phyloP scores from a whole-genome alignment of 352 stramenopile genomes.

The Phytopythium aichiense region DNA sequence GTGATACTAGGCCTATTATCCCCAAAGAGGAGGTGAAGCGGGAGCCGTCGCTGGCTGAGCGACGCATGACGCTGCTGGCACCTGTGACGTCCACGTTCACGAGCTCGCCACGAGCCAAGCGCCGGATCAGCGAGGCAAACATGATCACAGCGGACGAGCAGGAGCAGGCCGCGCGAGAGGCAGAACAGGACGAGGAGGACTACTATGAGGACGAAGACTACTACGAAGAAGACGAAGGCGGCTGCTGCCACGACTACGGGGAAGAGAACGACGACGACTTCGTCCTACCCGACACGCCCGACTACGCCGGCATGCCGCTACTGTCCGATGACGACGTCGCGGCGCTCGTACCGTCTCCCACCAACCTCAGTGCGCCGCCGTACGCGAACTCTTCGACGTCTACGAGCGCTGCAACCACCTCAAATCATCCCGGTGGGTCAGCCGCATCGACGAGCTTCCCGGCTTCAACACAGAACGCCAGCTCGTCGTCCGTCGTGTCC shows the following conservation, averaged over 20 bases:
- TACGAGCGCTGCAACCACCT: neutral
- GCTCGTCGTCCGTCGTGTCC: slow-evolving; percentile 2
- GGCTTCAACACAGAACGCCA: neutral
- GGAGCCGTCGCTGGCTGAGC: slow-evolving; percentile 2
- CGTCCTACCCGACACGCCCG: slow-evolving; percentile 20
- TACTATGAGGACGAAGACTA: slow-evolving; percentile 10
- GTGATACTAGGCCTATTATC: neutral
- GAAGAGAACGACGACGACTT: slow-evolving; percentile 21
- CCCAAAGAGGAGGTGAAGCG: neutral
- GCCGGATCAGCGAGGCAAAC: slow-evolving; percentile 26
- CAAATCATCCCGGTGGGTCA: neutral
- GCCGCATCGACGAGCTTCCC: neutral
- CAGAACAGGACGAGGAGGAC: slow-evolving; percentile 13
- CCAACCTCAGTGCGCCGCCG: slow-evolving; percentile 9
- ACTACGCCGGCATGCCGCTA: slow-evolving; percentile 26
- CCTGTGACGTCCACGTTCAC: slow-evolving; percentile 12
- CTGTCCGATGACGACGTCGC: slow-evolving; percentile 42
- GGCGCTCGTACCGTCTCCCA: slow-evolving; percentile 29
- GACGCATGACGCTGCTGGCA: slow-evolving; percentile 3
- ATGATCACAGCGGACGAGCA: slow-evolving; percentile 10
- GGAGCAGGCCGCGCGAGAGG: slow-evolving; percentile 11
- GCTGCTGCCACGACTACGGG: slow-evolving; percentile 8
- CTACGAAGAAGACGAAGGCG: slow-evolving; percentile 10
- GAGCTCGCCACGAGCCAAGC: slow-evolving; percentile 29
- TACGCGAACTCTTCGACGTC: neutral